Evolutionary conservation across 2,329 filamentous ascomycete species (phyloP).

Genomic region (Chalaropsis thielavioides): DNA sequence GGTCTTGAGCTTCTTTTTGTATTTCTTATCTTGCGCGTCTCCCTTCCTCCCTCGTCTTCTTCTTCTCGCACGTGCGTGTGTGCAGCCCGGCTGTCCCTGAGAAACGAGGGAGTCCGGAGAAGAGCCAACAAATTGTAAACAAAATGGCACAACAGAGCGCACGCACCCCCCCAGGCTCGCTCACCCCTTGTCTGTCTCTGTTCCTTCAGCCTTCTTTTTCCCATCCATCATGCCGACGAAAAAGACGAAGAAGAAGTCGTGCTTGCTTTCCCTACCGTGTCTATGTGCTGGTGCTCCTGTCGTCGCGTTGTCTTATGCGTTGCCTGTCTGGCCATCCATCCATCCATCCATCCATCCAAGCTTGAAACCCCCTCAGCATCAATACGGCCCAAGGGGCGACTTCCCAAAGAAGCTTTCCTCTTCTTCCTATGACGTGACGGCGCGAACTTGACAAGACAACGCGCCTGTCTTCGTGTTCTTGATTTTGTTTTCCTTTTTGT

Average conservation of each 20-base stretch:
- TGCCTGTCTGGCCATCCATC: neutral
- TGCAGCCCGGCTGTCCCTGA: neutral
- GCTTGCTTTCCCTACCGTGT: neutral
- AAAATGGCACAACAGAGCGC: neutral
- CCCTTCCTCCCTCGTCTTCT: neutral
- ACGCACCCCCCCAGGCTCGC: neutral
- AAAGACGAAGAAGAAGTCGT: neutral
- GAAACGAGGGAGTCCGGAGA: neutral
- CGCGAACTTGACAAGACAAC: neutral
- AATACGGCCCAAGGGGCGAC: neutral
- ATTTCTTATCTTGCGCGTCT: neutral
- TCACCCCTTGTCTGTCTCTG: neutral
- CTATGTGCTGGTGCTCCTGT: neutral
- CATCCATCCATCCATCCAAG: neutral
- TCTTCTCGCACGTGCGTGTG: neutral
- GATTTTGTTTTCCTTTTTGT: neutral
- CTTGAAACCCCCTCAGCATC: neutral
- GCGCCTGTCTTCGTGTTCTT: neutral
- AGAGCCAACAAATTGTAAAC: neutral
- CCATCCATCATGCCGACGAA: neutral
- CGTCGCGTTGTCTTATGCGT: neutral
- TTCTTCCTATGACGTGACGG: neutral
- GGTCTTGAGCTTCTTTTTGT: neutral
- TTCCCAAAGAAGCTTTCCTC: neutral
- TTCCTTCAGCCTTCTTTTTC: constrained; percentile 4